phyloP scores from a whole-genome alignment of 805 yeast species.

The Wickerhamomyces canadensis region DNA sequence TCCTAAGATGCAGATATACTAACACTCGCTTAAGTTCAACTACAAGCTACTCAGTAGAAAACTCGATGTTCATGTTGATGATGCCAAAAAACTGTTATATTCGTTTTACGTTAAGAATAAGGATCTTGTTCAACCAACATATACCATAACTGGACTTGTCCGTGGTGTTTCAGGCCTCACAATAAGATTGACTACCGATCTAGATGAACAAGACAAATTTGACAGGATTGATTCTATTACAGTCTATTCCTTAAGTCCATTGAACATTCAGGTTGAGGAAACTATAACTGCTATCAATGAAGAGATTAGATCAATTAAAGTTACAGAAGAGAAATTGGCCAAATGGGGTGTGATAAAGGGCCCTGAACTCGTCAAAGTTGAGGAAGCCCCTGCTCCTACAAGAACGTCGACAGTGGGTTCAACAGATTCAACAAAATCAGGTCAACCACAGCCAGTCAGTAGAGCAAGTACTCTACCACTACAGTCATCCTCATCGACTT shows the following conservation, averaged over 20 bases:
- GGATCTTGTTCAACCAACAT: conserved; percentile 34
- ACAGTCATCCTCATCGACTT: neutral
- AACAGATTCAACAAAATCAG: neutral
- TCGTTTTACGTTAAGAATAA: conserved; percentile 33
- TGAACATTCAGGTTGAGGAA: conserved; percentile 16
- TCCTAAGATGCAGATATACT: neutral
- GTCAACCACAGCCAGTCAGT: too few relatives aligned
- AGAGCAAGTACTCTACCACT: neutral
- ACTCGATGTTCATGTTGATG: conserved; percentile 30
- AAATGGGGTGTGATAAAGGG: conserved; percentile 23
- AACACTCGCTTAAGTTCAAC: conserved; percentile 25
- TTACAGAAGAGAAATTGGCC: conserved; percentile 11
- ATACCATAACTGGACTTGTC: conserved; percentile 33
- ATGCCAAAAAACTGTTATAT: conserved; percentile 35
- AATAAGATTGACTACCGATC: conserved; percentile 20
- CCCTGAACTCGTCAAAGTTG: conserved; percentile 11
- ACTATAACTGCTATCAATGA: conserved; percentile 8
- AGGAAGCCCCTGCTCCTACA: neutral
- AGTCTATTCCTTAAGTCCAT: conserved; percentile 32
- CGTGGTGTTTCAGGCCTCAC: conserved; percentile 11
- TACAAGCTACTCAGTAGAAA: conserved; percentile 38
- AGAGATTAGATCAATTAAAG: conserved; percentile 7
- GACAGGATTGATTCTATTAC: conserved; percentile 30
- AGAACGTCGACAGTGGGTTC: neutral
- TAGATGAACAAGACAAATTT: conserved; percentile 26